These are phyloP conservation scores for Gomphus bonarii DNA, from an alignment of 1,284 basidiomycete species.

Conservation along the genomic window DNA sequence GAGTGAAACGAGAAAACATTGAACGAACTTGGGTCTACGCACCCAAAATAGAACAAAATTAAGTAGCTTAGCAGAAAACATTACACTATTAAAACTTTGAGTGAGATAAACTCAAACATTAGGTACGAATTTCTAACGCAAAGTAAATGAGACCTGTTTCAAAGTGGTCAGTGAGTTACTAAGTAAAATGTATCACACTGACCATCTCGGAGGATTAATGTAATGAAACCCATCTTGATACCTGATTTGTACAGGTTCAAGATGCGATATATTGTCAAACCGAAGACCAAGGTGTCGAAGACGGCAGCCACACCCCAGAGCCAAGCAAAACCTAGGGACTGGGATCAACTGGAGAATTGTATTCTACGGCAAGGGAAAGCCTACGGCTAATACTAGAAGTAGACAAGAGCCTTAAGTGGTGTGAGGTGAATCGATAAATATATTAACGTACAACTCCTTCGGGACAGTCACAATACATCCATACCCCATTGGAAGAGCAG, in stretches of 20 bases:
- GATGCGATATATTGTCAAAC: neutral
- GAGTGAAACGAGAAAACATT: neutral
- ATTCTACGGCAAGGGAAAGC: neutral
- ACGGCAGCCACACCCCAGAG: neutral
- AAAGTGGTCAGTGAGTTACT: neutral
- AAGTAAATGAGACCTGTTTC: constrained; percentile 2
- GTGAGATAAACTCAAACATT: neutral
- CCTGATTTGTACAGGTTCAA: neutral
- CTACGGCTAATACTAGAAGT: neutral
- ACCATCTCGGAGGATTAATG: neutral
- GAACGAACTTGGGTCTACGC: neutral
- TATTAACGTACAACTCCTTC: neutral
- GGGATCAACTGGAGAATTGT: neutral
- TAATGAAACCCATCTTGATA: neutral
- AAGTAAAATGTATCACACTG: neutral
- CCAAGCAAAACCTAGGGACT: constrained; percentile 1
- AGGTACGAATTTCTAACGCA: neutral
- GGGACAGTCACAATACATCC: constrained; percentile 3
- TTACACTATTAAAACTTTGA: neutral
- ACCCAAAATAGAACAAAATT: constrained; percentile 5
- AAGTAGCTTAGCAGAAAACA: constrained; percentile 4
- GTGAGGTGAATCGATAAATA: neutral
- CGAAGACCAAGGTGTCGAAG: neutral
- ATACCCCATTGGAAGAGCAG: neutral
- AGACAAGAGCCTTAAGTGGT: neutral